A percentile compares a stretch with the other conserved stretches of the same genome.
Evolutionary conservation across 345 rosid species (phyloP).

Genomic region (Populus deltoides): DNA sequence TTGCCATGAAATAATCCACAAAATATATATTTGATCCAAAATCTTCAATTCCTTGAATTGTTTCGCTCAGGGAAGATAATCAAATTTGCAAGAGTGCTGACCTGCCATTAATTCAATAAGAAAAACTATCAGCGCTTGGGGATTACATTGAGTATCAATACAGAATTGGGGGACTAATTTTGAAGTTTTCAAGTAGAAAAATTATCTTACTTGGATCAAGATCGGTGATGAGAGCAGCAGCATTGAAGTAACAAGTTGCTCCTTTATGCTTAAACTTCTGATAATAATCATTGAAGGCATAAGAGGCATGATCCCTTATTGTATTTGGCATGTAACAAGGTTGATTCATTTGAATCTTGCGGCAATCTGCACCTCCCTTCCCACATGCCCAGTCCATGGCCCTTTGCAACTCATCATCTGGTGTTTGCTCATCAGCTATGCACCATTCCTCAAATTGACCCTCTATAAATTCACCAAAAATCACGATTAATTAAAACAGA

Average conservation of each 20-base stretch:
- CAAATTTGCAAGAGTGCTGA: not conserved
- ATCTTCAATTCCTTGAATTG: not conserved
- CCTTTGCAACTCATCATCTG: conserved; percentile 44
- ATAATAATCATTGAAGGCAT: conserved; percentile 57
- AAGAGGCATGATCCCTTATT: conserved; percentile 50
- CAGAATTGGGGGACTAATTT: not conserved
- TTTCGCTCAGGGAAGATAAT: not conserved
- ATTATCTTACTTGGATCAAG: conserved; percentile 53
- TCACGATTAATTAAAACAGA: not conserved
- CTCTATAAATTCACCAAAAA: conserved; percentile 17
- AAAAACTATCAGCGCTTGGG: not conserved
- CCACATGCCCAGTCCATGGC: conserved; percentile 71
- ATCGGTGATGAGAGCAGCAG: conserved; percentile 56
- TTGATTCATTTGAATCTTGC: conserved; percentile 32
- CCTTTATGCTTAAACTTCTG: conserved; percentile 60
- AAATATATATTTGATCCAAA: not conserved
- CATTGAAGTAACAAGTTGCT: conserved; percentile 58
- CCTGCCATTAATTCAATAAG: not conserved
- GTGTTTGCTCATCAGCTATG: conserved; percentile 62
- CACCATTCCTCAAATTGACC: conserved; percentile 59
- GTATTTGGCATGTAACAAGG: conserved; percentile 51
- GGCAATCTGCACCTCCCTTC: conserved; percentile 58
- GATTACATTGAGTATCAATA: not conserved
- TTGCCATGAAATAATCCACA: not conserved
- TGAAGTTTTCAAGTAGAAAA: not conserved